Base-by-base conservation (phyloP, 306 rosid species). In the Castanea mollissima region DNA sequence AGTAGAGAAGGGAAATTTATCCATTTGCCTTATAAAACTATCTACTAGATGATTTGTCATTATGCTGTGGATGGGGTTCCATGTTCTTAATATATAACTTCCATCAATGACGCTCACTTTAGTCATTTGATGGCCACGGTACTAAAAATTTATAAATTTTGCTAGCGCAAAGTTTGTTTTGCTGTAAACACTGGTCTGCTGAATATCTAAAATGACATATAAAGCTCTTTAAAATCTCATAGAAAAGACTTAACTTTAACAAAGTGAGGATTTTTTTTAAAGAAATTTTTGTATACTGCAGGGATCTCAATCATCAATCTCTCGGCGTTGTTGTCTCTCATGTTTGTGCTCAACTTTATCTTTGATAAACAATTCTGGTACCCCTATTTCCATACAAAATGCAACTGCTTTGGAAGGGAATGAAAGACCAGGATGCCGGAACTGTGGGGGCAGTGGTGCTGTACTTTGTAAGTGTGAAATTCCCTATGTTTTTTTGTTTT, bases 371-470 rank as follows among this genome's bases (percentile, higher is more conserved):
- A 76, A 69, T 78, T 75, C 34, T 78, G 81, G 85, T 15, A 78
- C 57, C 19, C 54, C 89, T 14, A n/a, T 49, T 60, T 77, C 88
- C 49, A 78, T 73, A 67, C 64, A 84, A 21, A 68, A 81, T 27
- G 94, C 97, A 68, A 63, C 19, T n/a, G 92, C 97, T 59, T 67
- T 76, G 74, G 92, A 87, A 73, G 89, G 84, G 31, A 89, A 71
- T 67, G 92, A 93, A 34, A 90, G 69, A 83, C 89, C 97, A 0
- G 92, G 13, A 4, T 95, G 99, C 78, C 84, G 97, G 84, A 95
- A 95, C 73, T 95, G 99, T 75, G 87, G 91, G 34, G 99, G 99
- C 69, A 91, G 88, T 21, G 99, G 99, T 19, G 93, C 97, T 52
- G 86, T 94, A 71, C 87, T 94, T 32, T 94, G 99, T 94, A 80